These are phyloP conservation scores for Cnidoscolus chayamansa DNA, from an alignment of 441 rosid species.

Conservation along the genomic window DNA sequence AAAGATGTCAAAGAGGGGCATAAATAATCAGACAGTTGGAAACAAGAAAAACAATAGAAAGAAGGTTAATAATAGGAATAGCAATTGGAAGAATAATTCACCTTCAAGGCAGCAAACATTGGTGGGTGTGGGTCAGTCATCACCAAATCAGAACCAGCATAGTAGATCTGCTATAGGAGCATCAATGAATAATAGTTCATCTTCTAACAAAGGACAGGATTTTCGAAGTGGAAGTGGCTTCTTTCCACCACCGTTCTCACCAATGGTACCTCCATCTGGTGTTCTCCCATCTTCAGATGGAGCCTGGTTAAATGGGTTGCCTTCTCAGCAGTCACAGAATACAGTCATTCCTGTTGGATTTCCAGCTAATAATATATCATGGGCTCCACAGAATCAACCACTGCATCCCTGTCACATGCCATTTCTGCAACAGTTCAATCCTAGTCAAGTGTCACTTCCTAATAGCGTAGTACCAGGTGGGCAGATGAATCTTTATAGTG, in stretches of 20 bases:
- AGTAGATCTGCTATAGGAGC: constrained; percentile 10
- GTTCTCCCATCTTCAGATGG: constrained; percentile 34
- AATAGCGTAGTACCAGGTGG: constrained; percentile 30
- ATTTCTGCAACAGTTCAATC: constrained; percentile 54
- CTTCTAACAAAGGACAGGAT: constrained; percentile 28
- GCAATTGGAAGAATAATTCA: constrained; percentile 36
- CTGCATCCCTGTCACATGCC: constrained; percentile 52
- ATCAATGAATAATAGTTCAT: constrained; percentile 29
- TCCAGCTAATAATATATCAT: constrained; percentile 24
- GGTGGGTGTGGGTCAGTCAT: constrained; percentile 20
- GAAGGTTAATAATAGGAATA: constrained; percentile 38
- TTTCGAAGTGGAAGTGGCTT: constrained; percentile 29
- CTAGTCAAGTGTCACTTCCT: constrained; percentile 43
- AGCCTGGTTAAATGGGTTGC: constrained; percentile 37
- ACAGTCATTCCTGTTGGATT: constrained; percentile 34
- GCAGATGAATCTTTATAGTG: constrained; percentile 30
- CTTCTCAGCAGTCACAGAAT: constrained; percentile 31
- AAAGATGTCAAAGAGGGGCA: constrained; percentile 67
- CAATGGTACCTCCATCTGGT: constrained; percentile 35
- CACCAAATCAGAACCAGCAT: constrained; percentile 29
- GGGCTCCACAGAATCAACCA: constrained; percentile 28
- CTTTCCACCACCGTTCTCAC: constrained; percentile 33
- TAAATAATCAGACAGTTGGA: constrained; percentile 40
- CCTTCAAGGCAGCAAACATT: constrained; percentile 35
- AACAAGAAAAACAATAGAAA: constrained; percentile 32